Percentiles rank a stretch among this genome's conserved stretches.
Evolutionary conservation across 805 yeast genomes (phyloP).

Genomic region (Schwanniomyces sp.): DNA sequence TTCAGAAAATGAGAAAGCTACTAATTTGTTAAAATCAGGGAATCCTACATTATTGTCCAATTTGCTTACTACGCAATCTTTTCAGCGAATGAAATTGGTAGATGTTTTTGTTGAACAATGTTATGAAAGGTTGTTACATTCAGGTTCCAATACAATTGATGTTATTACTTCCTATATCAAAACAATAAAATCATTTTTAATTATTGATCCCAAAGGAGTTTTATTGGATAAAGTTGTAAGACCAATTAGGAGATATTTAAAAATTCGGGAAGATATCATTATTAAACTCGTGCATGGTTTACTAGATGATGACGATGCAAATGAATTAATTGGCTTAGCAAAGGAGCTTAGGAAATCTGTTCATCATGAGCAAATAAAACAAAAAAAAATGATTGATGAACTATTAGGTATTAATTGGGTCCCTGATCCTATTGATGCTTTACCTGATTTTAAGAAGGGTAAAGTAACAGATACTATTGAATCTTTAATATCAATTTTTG

Average conservation of each 20-base stretch:
- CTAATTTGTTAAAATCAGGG: conserved; percentile 15
- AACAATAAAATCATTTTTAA: conserved; percentile 66
- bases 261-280: conserved; percentile 73
- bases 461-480: conserved; percentile 68
- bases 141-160: conserved; percentile 78
- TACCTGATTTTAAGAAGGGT: conserved; percentile 74
- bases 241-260: conserved; percentile 71
- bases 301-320: conserved; percentile 44
- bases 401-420: conserved; percentile 59
- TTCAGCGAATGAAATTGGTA: conserved; percentile 54
- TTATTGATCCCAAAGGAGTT: conserved; percentile 87
- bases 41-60: not conserved
- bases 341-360: conserved; percentile 43
- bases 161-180: conserved; percentile 68
- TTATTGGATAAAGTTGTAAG: conserved; percentile 73
- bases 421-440: conserved; percentile 88
- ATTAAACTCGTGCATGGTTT: conserved; percentile 69
- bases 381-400: conserved; percentile 30
- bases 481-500: conserved; percentile 69
- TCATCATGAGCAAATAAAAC: conserved; percentile 6
- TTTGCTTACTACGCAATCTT: conserved; percentile 21
- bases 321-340: conserved; percentile 53
- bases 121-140: conserved; percentile 56
- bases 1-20: conserved; percentile 1
- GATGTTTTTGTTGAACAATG: conserved; percentile 48